phyloP scores from a whole-genome alignment of 2,329 filamentous ascomycete species.

The Xylariaceae sp. region DNA sequence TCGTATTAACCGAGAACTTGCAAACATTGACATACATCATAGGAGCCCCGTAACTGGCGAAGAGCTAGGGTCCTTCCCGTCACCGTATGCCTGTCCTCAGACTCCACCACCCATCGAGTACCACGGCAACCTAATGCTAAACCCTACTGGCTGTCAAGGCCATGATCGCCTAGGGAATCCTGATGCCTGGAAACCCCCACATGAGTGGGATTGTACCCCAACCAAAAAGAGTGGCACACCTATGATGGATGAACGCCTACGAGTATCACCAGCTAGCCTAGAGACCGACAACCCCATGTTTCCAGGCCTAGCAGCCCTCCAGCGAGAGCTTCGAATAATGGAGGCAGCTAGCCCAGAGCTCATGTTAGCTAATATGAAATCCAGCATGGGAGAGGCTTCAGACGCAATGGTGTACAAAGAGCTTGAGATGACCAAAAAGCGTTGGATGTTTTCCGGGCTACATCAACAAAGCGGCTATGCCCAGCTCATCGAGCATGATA shows the following conservation, averaged over 20 bases:
- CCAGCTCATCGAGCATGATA: constrained; percentile 24
- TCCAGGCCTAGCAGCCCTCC: constrained; percentile 48
- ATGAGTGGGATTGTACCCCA: constrained; percentile 49
- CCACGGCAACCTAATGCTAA: constrained; percentile 27
- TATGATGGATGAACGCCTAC: constrained; percentile 31
- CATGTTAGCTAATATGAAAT: constrained; percentile 61
- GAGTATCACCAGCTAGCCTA: constrained; percentile 26
- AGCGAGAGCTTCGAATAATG: constrained; percentile 62
- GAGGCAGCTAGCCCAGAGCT: constrained; percentile 56
- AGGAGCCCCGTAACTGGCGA: constrained; percentile 29
- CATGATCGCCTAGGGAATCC: constrained; percentile 43
- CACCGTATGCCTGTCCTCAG: constrained; percentile 31
- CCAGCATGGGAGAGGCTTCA: constrained; percentile 52
- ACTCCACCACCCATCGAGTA: constrained; percentile 32
- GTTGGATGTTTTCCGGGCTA: constrained; percentile 67
- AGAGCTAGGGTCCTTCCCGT: constrained; percentile 29
- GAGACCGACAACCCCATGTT: constrained; percentile 36
- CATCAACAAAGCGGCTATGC: constrained; percentile 50
- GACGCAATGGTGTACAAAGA: constrained; percentile 57
- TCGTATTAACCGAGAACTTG: not conserved
- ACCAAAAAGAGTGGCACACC: constrained; percentile 31
- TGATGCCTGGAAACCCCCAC: constrained; percentile 53
- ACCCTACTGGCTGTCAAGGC: constrained; percentile 32
- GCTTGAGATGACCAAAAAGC: constrained; percentile 60
- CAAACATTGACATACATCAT: constrained; percentile 5